Base-by-base conservation (phyloP, 2,329 filamentous ascomycete species). In the Xylaria digitata region DNA sequence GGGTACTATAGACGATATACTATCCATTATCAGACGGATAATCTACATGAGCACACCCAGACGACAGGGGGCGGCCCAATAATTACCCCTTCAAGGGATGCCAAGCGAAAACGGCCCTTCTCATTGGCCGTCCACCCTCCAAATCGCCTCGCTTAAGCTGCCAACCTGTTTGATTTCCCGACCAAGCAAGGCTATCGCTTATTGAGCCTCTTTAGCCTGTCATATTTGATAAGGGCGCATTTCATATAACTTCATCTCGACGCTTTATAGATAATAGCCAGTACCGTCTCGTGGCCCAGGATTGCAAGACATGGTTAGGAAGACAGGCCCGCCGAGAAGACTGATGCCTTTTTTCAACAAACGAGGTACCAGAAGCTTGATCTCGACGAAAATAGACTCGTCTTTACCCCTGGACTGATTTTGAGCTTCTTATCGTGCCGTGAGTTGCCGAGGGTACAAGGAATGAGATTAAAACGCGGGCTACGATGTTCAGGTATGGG, bases 171-270 rank as follows among this genome's bases (percentile, higher is more conserved):
- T 34, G 37, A 50, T 58, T 26, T 40, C 52, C 42, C 52, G 40
- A 40, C 45, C 61, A 54, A 68, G 67, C 37, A 65, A 32, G 59
- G 45, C n/a, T 71, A 67, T 67, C 69, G 72, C 70, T 67, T 68
- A 74, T 74, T 74, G 68, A 73, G 72, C 73, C 73, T 66, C 73
- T 74, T 73, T 74, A 74, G 72, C 72, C 72, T 74, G 71, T 70
- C 68, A 74, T 74, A 73, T 73, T 70, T 65, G 71, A 71, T 63
- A 66, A 65, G 67, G 66, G 50, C 43, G 57, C 56, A 64, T 63
- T 73, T 74, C 73, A 74, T 74, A 68, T 73, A 74, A 74, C 65
- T 74, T 74, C 72, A 74, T 75, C 72, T 75, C 64, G 48, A 52
- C 42, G 54, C 55, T 63, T 64, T 53, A 58, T 67, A 55, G 65